Evolutionary conservation across 2,329 filamentous ascomycete species (phyloP).

Genomic region (Chlorencoelia australis): DNA sequence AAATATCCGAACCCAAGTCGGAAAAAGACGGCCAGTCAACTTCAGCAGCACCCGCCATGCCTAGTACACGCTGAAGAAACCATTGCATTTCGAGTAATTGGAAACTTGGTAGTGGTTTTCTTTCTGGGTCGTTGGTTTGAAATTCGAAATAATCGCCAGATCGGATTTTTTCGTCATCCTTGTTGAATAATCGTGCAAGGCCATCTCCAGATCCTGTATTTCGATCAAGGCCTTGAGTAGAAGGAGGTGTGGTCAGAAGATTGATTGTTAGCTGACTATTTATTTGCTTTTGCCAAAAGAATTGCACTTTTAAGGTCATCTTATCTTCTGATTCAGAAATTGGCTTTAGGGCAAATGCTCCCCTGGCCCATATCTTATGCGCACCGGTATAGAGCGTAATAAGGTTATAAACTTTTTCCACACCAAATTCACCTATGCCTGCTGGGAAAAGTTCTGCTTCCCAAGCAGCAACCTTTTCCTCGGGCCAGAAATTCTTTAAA

Average conservation of each 20-base stretch:
- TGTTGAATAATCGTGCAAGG: constrained; percentile 25
- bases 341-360: constrained; percentile 13
- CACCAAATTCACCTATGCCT: constrained; percentile 3
- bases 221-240: constrained; percentile 7
- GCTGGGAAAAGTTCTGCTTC: constrained; percentile 11
- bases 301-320: constrained; percentile 10
- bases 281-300: constrained; percentile 13
- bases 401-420: constrained; percentile 7
- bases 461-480: constrained; percentile 12
- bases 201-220: constrained; percentile 3
- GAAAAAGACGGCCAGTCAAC: no score
- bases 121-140: constrained; percentile 7
- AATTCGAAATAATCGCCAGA: constrained; percentile 11
- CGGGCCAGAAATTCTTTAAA: constrained; percentile 10
- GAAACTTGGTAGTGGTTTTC: constrained; percentile 8
- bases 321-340: constrained; percentile 10
- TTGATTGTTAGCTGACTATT: constrained; percentile 3
- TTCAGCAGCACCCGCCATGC: constrained; percentile 5
- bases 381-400: constrained; percentile 7
- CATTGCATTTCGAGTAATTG: constrained; percentile 7
- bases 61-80: constrained; percentile 2
- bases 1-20: no score
- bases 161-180: constrained; percentile 8
- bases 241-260: constrained; percentile 10
- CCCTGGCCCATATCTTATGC: constrained; percentile 7